Evolutionary conservation across 495 filamentous ascomycete genomes (phyloP), one percentile per base, ranked within the genome.

Genomic region (Penicillium canariense): DNA sequence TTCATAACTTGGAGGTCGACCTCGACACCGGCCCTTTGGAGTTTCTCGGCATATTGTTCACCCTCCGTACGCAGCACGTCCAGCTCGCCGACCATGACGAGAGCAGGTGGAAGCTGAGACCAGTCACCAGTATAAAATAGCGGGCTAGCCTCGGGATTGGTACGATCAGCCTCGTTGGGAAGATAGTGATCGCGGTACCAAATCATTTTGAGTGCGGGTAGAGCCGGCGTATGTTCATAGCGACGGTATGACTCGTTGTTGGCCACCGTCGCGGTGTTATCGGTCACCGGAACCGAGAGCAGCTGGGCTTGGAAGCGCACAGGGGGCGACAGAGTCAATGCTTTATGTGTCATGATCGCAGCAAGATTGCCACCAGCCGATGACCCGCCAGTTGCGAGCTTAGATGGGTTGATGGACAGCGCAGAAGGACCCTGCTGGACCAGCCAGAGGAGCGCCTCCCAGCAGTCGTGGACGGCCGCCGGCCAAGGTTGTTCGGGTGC

Each of bases 111-210:
- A 53, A 81, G 65, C 20, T 72, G 62, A 0, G 68, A 65, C 76
- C 79, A 83, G 26, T 79, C 70, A 7, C 68, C 73, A 2, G 62
- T 27, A 54, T 77, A 83, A 17, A 83, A 74, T 47, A 83, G 57
- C 11, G 81, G 80, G 38, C 78, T 81, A 0, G 80, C 78, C 55
- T 83, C 80, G 0, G 80, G 79, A 45, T 82, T 66, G 4, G 57
- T 62, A 65, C 77, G 71, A 38, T 78, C 71, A 5, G 55, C 57
- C 5, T 65, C 44, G 14, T 79, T 68, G 1, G 81, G 81, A 0
- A 84, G 68, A 56, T 84, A 84, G 54, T 83, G 80, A 4, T 74
- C 63, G 15, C 81, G 72, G 54, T 82, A 84, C 81, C 81, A 84
- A 45, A 80, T 59, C 80, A 84, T 84, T 59, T 83, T 84, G 5